phyloP scores from a whole-genome alignment of 2,329 filamentous ascomycete species.

The Hypoxylon sp. region DNA sequence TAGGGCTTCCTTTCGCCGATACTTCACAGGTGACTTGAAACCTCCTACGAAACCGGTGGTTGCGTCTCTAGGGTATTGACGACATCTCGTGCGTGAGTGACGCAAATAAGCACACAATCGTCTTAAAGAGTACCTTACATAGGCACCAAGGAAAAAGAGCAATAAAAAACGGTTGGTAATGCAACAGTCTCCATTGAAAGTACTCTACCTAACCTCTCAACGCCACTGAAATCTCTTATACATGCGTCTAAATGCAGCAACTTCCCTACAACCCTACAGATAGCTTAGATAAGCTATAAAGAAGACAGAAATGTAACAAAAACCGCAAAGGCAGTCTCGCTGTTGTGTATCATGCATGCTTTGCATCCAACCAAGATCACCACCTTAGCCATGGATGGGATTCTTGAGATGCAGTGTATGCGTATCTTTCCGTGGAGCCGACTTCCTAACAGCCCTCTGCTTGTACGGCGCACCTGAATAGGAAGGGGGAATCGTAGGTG shows the following conservation, averaged over 20 bases:
- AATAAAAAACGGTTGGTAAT: not conserved
- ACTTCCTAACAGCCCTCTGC: conserved; percentile 25
- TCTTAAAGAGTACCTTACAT: no score
- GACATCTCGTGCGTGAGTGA: no score
- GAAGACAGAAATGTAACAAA: not conserved
- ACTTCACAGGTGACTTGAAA: no score
- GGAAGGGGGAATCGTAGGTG: conserved; percentile 26
- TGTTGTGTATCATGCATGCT: not conserved
- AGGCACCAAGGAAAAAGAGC: no score
- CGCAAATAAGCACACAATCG: no score
- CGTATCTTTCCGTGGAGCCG: not conserved
- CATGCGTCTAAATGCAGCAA: conserved; percentile 11
- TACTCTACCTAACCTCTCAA: conserved; percentile 11
- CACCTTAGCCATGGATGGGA: not conserved
- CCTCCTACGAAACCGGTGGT: no score
- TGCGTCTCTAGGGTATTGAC: no score
- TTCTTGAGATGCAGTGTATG: not conserved
- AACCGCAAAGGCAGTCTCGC: not conserved
- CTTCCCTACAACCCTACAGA: conserved; percentile 2
- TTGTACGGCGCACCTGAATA: conserved; percentile 17
- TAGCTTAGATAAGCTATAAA: not conserved
- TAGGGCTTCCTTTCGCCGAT: no score
- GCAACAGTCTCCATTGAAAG: not conserved
- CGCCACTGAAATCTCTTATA: conserved; percentile 19
- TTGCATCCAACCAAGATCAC: not conserved